Conservation (phyloP, 2,329 filamentous ascomycete genomes). For the Aspergillus fijiensis region DNA sequence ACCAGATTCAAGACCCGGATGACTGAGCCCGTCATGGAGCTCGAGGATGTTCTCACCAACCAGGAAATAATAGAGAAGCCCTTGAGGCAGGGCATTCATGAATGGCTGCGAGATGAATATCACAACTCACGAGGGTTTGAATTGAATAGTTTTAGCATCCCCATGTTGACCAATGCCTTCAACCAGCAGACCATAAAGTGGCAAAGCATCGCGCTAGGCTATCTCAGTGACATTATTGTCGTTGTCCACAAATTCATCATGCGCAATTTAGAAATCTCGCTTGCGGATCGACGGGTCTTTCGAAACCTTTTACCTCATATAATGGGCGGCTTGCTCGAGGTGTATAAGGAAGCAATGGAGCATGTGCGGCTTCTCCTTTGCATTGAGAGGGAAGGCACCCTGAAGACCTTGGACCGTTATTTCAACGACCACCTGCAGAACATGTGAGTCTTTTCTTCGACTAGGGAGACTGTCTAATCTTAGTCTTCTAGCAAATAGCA, state of each 20-base stretch:
- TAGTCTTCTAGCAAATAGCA: neutral
- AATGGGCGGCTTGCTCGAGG: slow-evolving; percentile 45
- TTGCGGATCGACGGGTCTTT: slow-evolving; percentile 46
- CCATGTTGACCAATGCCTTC: slow-evolving; percentile 43
- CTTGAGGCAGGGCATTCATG: slow-evolving; percentile 37
- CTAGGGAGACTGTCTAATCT: too few relatives aligned
- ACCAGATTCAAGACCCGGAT: slow-evolving; percentile 5
- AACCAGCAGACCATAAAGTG: slow-evolving; percentile 57
- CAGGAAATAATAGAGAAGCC: neutral
- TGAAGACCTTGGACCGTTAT: slow-evolving; percentile 52
- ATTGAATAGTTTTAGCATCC: slow-evolving; percentile 49
- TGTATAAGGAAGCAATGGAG: slow-evolving; percentile 51
- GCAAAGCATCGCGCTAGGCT: slow-evolving; percentile 48
- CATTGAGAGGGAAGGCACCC: slow-evolving; percentile 50
- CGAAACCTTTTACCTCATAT: slow-evolving; percentile 47
- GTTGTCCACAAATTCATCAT: slow-evolving; percentile 56
- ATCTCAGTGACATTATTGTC: slow-evolving; percentile 53
- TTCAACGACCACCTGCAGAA: slow-evolving; percentile 51
- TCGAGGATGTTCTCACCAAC: slow-evolving; percentile 24
- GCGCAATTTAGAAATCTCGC: slow-evolving; percentile 44
- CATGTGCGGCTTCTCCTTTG: slow-evolving; percentile 54
- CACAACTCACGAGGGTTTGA: slow-evolving; percentile 53
- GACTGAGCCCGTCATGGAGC: slow-evolving; percentile 1
- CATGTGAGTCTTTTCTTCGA: slow-evolving; percentile 23
- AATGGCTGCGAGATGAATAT: slow-evolving; percentile 49